Evolutionary conservation across 345 rosid species (phyloP).

Genomic region (Lepidium didymum): DNA sequence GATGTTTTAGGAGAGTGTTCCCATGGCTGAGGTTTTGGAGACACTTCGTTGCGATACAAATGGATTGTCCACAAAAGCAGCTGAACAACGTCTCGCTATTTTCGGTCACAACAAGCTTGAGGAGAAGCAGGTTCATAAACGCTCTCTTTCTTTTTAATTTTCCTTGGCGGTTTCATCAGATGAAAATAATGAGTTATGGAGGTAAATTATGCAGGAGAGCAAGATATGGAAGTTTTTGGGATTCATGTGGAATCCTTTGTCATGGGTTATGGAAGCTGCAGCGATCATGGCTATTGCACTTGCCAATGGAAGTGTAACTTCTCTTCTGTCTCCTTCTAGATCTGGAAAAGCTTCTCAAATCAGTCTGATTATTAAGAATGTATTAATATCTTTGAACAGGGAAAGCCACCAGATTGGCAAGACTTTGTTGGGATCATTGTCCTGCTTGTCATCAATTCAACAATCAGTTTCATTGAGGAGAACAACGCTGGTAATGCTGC

Average conservation of each 20-base stretch:
- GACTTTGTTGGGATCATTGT: constrained; percentile 92
- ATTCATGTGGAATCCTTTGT: constrained; percentile 99
- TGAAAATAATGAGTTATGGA: no score
- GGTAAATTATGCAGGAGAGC: constrained; percentile 55
- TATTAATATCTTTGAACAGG: constrained; percentile 32
- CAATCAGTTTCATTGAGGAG: constrained; percentile 94
- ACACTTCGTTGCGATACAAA: constrained; percentile 36
- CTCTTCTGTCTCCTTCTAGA: no score
- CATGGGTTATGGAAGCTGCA: constrained; percentile 99
- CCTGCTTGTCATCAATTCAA: constrained; percentile 78
- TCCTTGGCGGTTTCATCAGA: neutral
- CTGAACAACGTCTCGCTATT: constrained; percentile 79
- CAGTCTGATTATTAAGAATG: no score
- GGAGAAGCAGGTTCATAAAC: constrained; percentile 56
- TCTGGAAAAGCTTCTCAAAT: neutral
- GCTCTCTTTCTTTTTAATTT: neutral
- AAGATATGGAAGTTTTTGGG: constrained; percentile 82
- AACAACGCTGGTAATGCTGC: constrained; percentile 98
- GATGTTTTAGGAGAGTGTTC: constrained; percentile 56
- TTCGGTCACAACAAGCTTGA: constrained; percentile 98
- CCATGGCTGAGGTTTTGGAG: constrained; percentile 64
- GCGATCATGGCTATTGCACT: constrained; percentile 98
- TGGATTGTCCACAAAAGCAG: constrained; percentile 53
- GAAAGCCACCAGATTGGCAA: constrained; percentile 99
- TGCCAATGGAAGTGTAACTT: neutral